Percentiles rank a stretch among this genome's conserved stretches.
phyloP scores from a whole-genome alignment of 2,329 filamentous ascomycete genomes.

The Diaporthe citri region DNA sequence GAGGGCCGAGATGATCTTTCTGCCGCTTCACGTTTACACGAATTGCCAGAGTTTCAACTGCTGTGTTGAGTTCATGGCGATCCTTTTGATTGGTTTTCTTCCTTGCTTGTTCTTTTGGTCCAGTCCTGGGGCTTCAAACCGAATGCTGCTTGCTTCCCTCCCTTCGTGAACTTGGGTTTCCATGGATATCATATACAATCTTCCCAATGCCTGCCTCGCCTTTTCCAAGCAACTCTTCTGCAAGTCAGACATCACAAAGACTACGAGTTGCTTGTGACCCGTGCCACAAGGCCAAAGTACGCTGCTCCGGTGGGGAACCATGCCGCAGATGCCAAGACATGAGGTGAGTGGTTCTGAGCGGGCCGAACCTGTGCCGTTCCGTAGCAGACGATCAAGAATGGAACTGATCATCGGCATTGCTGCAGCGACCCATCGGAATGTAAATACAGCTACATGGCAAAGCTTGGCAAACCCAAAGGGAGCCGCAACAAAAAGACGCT shows the following conservation, averaged over 20 bases:
- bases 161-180: too few species aligned
- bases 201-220: not conserved
- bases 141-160: too few species aligned
- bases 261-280: not conserved
- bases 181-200: not conserved
- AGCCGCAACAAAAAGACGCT: conserved; percentile 15
- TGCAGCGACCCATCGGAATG: not conserved
- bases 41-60: too few species aligned
- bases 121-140: too few species aligned
- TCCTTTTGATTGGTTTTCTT: too few species aligned
- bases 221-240: not conserved
- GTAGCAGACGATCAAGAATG: not conserved
- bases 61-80: too few species aligned
- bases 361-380: not conserved
- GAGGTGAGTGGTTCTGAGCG: not conserved
- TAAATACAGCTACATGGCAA: conserved; percentile 7
- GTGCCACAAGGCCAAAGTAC: not conserved
- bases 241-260: not conserved
- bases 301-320: not conserved
- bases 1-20: too few species aligned
- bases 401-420: not conserved
- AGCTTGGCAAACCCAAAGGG: conserved; percentile 15
- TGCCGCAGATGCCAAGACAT: not conserved
- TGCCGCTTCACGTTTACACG: too few species aligned
- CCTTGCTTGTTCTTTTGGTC: too few species aligned